phyloP scores from a whole-genome alignment of 1,284 basidiomycete species.

The Irpex sp. region DNA sequence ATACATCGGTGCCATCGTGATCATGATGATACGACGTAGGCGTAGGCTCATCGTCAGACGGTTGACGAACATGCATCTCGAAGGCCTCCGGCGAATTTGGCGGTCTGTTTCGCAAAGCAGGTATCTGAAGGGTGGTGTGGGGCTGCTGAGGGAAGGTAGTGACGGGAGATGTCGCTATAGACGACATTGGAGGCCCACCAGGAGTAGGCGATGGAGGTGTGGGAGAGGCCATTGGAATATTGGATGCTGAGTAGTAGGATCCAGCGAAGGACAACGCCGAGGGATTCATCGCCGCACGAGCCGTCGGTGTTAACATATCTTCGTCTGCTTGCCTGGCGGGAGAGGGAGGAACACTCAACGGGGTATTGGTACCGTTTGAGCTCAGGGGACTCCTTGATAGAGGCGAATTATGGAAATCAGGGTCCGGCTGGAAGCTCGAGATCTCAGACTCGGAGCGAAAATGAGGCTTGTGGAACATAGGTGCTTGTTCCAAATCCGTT shows the following conservation, averaged over 20 bases:
- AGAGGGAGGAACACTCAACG: constrained; percentile 20
- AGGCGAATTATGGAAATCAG: constrained; percentile 18
- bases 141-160: constrained; percentile 14
- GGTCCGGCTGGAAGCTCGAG: constrained; percentile 27
- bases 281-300: constrained; percentile 14
- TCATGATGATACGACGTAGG: constrained; percentile 9
- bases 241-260: constrained; percentile 73
- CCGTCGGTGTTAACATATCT: constrained; percentile 15
- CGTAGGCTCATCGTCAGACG: constrained; percentile 17
- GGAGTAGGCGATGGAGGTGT: constrained; percentile 38
- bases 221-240: constrained; percentile 61
- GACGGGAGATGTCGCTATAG: constrained; percentile 23
- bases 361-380: constrained; percentile 16
- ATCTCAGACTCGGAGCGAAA: constrained; percentile 61
- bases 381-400: constrained; percentile 14
- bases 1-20: constrained; percentile 33
- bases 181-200: constrained; percentile 36
- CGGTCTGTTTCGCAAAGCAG: constrained; percentile 6
- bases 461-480: constrained; percentile 67
- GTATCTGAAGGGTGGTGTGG: constrained; percentile 12
- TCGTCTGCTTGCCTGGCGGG: constrained; percentile 5
- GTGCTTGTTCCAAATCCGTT: constrained; percentile 51
- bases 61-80: constrained; percentile 50
- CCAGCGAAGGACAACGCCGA: constrained; percentile 25
- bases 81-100: constrained; percentile 30